These are phyloP conservation scores for Paraleonurus japonicus DNA, from an alignment of 257 asterid genomes.

Conservation along the genomic window DNA sequence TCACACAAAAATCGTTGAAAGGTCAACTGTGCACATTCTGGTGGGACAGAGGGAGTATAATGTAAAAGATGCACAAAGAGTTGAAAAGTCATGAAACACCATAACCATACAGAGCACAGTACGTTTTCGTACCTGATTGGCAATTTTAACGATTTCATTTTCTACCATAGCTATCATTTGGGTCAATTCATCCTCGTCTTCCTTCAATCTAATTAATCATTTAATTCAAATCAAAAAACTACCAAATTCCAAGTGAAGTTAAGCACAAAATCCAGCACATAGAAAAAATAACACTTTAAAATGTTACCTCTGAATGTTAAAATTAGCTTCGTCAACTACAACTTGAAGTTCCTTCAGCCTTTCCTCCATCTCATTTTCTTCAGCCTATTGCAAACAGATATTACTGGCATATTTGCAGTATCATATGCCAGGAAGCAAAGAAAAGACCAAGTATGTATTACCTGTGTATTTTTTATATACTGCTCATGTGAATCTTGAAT, in stretches of 20 bases:
- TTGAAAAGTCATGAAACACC: background rate
- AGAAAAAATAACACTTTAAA: background rate
- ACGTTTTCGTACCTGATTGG: slow-evolving; percentile 47
- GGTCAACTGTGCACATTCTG: no score
- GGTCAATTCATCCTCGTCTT: slow-evolving; percentile 54
- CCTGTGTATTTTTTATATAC: slow-evolving; percentile 72
- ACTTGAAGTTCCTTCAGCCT: slow-evolving; percentile 57
- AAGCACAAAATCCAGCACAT: slow-evolving; percentile 8
- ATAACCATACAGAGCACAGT: background rate
- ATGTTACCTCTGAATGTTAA: slow-evolving; percentile 53
- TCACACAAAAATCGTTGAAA: no score
- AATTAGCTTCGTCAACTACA: slow-evolving; percentile 48
- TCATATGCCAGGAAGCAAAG: slow-evolving; percentile 15
- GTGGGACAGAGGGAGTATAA: no score
- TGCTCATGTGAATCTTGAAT: slow-evolving; percentile 66
- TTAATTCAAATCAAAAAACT: slow-evolving; percentile 32
- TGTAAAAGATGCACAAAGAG: slow-evolving; percentile 18
- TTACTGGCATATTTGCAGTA: slow-evolving; percentile 25
- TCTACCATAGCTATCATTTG: slow-evolving; percentile 30
- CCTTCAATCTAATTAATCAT: slow-evolving; percentile 49
- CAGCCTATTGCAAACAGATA: slow-evolving; percentile 60
- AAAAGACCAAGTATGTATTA: slow-evolving; percentile 25
- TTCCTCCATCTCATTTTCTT: slow-evolving; percentile 70
- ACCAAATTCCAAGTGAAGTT: background rate
- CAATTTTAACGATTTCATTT: slow-evolving; percentile 44